Conservation (phyloP, 495 filamentous ascomycete species). For the Daldinia childiae region DNA sequence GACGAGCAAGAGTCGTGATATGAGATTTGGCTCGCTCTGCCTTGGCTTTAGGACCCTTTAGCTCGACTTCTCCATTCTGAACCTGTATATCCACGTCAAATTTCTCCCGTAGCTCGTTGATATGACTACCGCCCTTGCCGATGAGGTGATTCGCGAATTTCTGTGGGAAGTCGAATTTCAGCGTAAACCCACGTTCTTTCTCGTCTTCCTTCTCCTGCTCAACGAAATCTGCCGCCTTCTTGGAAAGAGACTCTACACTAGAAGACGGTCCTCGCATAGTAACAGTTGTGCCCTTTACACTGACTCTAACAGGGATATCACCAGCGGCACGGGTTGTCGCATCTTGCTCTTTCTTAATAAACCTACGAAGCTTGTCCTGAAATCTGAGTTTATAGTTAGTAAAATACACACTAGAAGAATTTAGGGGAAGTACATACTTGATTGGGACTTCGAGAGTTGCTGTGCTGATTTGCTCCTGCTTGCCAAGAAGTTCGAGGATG, state of each 20-base stretch:
- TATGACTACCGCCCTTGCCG: constrained; percentile 89
- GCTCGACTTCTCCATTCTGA: constrained; percentile 71
- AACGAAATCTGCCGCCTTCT: constrained; percentile 78
- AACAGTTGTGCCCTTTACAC: constrained; percentile 64
- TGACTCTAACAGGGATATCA: constrained; percentile 77
- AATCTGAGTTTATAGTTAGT: constrained; percentile 43
- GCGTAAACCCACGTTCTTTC: constrained; percentile 83
- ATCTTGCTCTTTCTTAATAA: constrained; percentile 79
- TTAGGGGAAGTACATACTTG: constrained; percentile 62
- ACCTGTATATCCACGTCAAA: constrained; percentile 98
- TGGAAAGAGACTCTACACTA: constrained; percentile 72
- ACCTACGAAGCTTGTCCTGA: constrained; percentile 81
- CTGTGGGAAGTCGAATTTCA: constrained; percentile 90
- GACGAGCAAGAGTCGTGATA: constrained; percentile 77
- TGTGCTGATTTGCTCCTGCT: constrained; percentile 74
- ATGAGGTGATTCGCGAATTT: constrained; percentile 95
- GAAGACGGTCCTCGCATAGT: constrained; percentile 78
- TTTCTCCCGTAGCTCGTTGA: constrained; percentile 93
- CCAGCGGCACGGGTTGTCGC: constrained; percentile 62
- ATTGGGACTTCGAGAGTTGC: constrained; percentile 72
- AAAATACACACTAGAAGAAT: neutral
- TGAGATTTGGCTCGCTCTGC: constrained; percentile 82
- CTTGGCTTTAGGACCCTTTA: constrained; percentile 69
- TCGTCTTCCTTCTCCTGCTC: constrained; percentile 87
- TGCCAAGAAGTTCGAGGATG: constrained; percentile 73